Base-by-base conservation (phyloP, 345 rosid species). In the Mallotus nudiflorus region DNA sequence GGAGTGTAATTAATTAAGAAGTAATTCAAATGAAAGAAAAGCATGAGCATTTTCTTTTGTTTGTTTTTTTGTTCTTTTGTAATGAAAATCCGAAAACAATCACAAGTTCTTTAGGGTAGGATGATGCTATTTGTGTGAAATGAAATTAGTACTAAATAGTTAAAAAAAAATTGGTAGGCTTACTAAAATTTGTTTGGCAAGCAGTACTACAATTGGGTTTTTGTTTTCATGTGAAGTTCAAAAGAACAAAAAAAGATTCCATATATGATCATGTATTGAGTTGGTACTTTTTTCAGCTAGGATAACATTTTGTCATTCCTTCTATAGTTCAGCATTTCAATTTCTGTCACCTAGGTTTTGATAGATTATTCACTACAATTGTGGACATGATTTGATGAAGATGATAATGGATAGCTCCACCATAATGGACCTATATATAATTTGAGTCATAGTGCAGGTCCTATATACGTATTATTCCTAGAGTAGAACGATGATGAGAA, bases 161-260 rank as follows among this genome's bases (percentile, higher is more conserved):
- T n/a, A 61, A 39, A 12, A 42, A n/a, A 20, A 20, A 4, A n/a
- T n/a, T n/a, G 9, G 0, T 62, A 62, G 62, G 62, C 39, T 57
- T 31, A 27, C 46, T 12, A 42, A 42, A 53, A 22, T 22, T 53
- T 31, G n/a, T 25, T 55, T 8, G 57, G 57, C 57, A 18, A 58
- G 62, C 42, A 58, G 14, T n/a, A n/a, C n/a, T n/a, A n/a, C n/a
- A n/a, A n/a, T 9, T 40, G 29, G n/a, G 1, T n/a, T 22, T 62
- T 44, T 62, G 33, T 44, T 62, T 44, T 42, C 66, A 42, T 62
- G 51, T 44, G 66, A 42, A 40, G 25, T 62, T 42, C 66, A 42
- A 24, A 24, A 62, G 6, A 25, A 62, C 2, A 27, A 62, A 62
- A 60, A 60, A 44, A 62, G 52, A 44, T 62, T 62, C 66, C 66